Evolutionary conservation across 176 grass and related monocot species (phyloP), one percentile per base, ranked within the genome.

Genomic region (Aegilops bicornis): DNA sequence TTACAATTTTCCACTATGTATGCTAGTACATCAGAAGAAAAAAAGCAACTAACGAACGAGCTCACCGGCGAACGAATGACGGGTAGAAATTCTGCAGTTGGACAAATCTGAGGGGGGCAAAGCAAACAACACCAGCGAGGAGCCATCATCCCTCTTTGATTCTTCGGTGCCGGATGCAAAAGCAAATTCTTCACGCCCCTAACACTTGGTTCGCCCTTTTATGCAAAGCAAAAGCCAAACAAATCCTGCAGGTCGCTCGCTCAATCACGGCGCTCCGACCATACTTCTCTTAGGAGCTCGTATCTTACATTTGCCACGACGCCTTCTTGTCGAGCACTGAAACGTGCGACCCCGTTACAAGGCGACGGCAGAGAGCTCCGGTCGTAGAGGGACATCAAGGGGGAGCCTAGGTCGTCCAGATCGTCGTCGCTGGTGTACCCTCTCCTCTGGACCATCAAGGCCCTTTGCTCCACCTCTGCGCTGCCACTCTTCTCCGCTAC

Each of bases 371-470:
- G 95, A 20, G 84, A 65, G 19, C 86, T 89, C 86, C 64, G 92
- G 7, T 98, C 89, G 14, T 89, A 90, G 16, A 98, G 87, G 22
- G 88, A 89, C 13, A 59, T 27, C 58, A 98, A 72, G 16, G 93
- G 96, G 9, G 59, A 84, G 75, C 87, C 83, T 3, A 98, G 85
- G 63, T 89, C 90, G 5, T 95, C 91, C 61, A 98, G 85, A 3
- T 98, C 93, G 1, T 98, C 91, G 4, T 98, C 96, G 13, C 96
- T 98, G 37, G 90, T 92, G 84, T 98, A 94, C 31, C 90, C 87
- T 84, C 87, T 95, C 22, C 88, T 86, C 70, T 88, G 83, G 69
- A 94, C 86, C 84, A 91, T 90, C 6, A 89, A 93, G 2, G 72
- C 83, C 70, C 86, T 84, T 48, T 79, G 77, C 16, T 88, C 76